Evolutionary conservation across 768 basidiomycete species (phyloP), one percentile per base, ranked within the genome.

Genomic region (Tylopilus sp.): DNA sequence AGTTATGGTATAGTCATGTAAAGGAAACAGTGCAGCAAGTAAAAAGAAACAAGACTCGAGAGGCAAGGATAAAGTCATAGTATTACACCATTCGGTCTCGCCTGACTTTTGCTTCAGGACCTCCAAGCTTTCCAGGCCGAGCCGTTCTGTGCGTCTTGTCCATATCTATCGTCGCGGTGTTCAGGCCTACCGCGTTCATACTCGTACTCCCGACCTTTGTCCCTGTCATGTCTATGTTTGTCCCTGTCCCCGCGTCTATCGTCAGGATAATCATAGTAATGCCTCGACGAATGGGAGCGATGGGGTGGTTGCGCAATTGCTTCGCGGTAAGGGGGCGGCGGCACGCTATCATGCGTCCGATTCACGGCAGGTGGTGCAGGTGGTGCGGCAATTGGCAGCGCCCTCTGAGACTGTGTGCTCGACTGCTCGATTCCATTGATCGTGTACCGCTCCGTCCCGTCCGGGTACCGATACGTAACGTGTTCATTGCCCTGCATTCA

Each of bases 401-500:
- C 56, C 47, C 55, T 61, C 17, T 1, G 35, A 30, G 55, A 44
- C 28, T 53, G 51, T 20, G 57, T 18, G 4, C 56, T 28, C 4
- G 66, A 47, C 46, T 76, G 78, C 11, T 78, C 75, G 26, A 86
- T 65, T 11, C 88, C 88, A 51, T 91, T 89, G 59, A 91, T 72
- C 15, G 79, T 84, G 59, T 76, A 75, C 3, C 81, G 70, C 61
- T 86, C 76, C 39, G 79, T 78, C 9, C 88, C 88, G 48, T 90
- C 85, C 6, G 83, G 79, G 50, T 77, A 79, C 8, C 75, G 81
- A 46, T 81, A 80, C 12, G 78, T 82, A 42, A 86, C 71, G 64
- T 89, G 85, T 59, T 88, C 85, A 57, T 88, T 88, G 3, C 88
- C 88, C 88, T 91, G 54, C 3, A 40, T 43, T 49, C 44, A n/a